A percentile compares a stretch with the other conserved stretches of the same genome.
phyloP scores from a whole-genome alignment of 2,329 filamentous ascomycete genomes.

The Fusarium nematophilum region DNA sequence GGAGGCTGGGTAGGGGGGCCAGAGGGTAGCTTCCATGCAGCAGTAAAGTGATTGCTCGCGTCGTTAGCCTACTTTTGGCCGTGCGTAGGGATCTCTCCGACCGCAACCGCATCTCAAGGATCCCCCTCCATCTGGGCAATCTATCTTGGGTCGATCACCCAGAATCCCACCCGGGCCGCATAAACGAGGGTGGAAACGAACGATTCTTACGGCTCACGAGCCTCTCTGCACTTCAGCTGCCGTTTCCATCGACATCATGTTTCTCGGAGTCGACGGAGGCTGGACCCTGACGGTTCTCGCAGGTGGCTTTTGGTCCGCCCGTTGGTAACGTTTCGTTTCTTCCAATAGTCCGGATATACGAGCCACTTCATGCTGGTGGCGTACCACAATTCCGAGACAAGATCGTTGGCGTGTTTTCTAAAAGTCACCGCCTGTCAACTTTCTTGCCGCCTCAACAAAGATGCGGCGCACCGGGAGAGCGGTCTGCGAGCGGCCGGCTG shows the following conservation, averaged over 20 bases:
- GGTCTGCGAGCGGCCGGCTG: slow-evolving; percentile 34
- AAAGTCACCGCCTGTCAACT: slow-evolving; percentile 10
- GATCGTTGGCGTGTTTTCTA: neutral
- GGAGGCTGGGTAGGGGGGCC: slow-evolving; percentile 10
- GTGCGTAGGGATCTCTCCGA: slow-evolving; percentile 12
- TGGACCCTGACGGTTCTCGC: neutral
- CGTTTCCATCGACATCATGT: slow-evolving; percentile 4
- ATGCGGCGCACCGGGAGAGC: slow-evolving; percentile 18
- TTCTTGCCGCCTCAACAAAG: slow-evolving; percentile 5
- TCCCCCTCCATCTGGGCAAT: slow-evolving; percentile 3
- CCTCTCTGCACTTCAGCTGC: neutral
- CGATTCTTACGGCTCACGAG: neutral
- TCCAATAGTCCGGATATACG: slow-evolving; percentile 8
- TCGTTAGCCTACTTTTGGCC: neutral
- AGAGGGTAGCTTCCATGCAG: slow-evolving; percentile 12
- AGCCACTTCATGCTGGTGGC: neutral
- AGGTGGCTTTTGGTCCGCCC: slow-evolving; percentile 8
- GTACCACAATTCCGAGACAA: slow-evolving; percentile 10
- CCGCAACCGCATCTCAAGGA: slow-evolving; percentile 1
- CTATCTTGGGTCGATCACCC: slow-evolving; percentile 22
- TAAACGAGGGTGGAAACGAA: slow-evolving; percentile 36
- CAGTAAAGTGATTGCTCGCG: no score
- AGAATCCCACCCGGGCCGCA: slow-evolving; percentile 32
- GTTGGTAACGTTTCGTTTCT: slow-evolving; percentile 14
- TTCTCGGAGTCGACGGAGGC: slow-evolving; percentile 8